Percentiles rank a stretch among this genome's conserved stretches.
These are phyloP conservation scores for Strobilomyces dryophilus DNA, from an alignment of 768 basidiomycete species.

Conservation along the genomic window DNA sequence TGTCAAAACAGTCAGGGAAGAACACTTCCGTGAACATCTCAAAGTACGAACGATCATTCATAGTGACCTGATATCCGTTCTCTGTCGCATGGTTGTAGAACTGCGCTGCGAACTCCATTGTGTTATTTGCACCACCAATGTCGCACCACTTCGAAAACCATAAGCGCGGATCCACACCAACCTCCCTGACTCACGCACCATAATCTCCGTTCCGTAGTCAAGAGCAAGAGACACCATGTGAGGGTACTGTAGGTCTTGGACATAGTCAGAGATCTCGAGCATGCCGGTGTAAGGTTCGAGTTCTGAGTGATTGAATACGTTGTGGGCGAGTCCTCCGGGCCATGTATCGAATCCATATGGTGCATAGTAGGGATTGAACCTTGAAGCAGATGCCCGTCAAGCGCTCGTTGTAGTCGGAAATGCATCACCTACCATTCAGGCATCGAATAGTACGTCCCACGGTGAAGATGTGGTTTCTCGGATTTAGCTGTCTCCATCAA, in stretches of 20 bases:
- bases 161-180: constrained; percentile 9
- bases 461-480: constrained; percentile 47
- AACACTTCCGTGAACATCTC: neutral
- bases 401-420: neutral
- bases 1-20: constrained; percentile 15
- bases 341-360: constrained; percentile 46
- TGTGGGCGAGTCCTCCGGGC: constrained; percentile 53
- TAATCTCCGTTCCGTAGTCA: constrained; percentile 51
- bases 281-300: constrained; percentile 54
- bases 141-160: constrained; percentile 45
- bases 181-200: constrained; percentile 33
- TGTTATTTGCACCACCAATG: constrained; percentile 49
- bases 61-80: constrained; percentile 43
- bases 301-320: constrained; percentile 42
- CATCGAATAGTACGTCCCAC: constrained; percentile 57
- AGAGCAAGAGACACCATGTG: constrained; percentile 48
- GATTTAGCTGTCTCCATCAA: constrained; percentile 45
- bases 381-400: constrained; percentile 10
- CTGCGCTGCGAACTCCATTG: constrained; percentile 40
- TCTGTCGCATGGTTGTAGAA: constrained; percentile 43
- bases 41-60: constrained; percentile 36
- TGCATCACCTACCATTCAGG: constrained; percentile 43
- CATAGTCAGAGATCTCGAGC: constrained; percentile 46
- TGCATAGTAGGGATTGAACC: constrained; percentile 53
- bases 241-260: constrained; percentile 46